Evolutionary conservation across 2,329 filamentous ascomycete genomes (phyloP), one percentile per base, ranked within the genome.

Genomic region (Phymatotrichopsis omnivora): DNA sequence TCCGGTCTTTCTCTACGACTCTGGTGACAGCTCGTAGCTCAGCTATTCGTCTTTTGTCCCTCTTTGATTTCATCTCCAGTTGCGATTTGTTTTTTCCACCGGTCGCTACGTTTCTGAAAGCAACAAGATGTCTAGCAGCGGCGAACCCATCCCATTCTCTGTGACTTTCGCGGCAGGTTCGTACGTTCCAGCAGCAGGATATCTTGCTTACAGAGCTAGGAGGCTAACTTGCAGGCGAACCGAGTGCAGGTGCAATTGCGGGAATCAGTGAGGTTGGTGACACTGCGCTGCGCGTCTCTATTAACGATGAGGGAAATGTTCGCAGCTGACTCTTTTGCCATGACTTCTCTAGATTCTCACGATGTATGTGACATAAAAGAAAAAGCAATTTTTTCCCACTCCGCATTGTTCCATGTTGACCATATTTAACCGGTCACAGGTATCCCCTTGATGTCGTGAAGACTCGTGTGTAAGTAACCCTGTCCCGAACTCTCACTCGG

Each of bases 361-460:
- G 49, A 93, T 93, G 84, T 89, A 70, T 62, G 75, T 65, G 19
- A 34, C 14, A 22, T 19, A 35, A 16, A 14, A 11, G 10, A 49
- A 48, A 19, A 28, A 39, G 25, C 10, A 27, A 38, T 14, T 25
- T 38, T 31, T 30, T 11, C 6, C 22, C 19, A 10, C 37, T 36
- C 5, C 24, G 10, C 11, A 22, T 28, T 12, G 12, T 19, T 27
- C 17, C 10, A 24, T 28, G 29, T n/a, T 49, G 29, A 47, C 17
- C 4, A 25, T 23, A 32, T 12, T 25, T 38, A 29, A 25, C 28
- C 5, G 2, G 6, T 16, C 59, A 57, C 64, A 95, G 87, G 91
- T 98, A 98, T 72, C 91, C 91, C 58, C 74, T 98, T 65, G 91
- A 98, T 65, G 91, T 98, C 48, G 85, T 96, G 66, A 96, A 96